Conservation (phyloP, 2,329 filamentous ascomycete species). For the Macrophomina tecta region DNA sequence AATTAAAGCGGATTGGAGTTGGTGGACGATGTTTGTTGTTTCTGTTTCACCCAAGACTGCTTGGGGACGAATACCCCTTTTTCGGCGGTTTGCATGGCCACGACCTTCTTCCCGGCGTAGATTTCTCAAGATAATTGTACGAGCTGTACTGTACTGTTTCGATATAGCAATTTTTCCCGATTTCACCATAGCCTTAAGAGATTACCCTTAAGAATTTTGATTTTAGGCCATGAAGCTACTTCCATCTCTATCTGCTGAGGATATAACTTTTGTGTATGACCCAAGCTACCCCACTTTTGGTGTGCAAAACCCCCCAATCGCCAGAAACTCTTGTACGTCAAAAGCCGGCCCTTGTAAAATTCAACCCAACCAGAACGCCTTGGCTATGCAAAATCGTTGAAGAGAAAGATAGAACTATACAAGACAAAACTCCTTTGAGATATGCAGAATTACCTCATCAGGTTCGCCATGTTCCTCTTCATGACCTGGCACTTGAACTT, state of each 20-base stretch:
- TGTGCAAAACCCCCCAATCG: background rate
- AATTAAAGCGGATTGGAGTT: background rate
- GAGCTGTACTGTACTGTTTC: background rate
- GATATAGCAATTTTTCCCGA: too few species aligned
- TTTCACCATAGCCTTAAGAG: too few species aligned
- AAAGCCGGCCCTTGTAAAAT: background rate
- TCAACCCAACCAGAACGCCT: constrained; percentile 24
- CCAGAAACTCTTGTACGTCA: background rate
- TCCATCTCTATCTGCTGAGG: background rate
- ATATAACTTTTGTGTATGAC: constrained; percentile 17
- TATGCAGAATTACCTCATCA: constrained; percentile 31
- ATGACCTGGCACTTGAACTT: constrained; percentile 82
- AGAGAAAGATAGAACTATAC: background rate
- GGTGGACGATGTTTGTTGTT: background rate
- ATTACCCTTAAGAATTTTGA: too few species aligned
- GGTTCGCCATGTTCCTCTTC: constrained; percentile 68
- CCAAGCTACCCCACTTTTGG: background rate
- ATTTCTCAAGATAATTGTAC: background rate
- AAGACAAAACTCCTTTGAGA: background rate
- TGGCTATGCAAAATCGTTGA: constrained; percentile 28
- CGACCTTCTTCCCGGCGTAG: background rate
- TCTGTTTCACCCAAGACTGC: background rate
- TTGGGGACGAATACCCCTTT: constrained; percentile 1
- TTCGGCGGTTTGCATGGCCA: background rate
- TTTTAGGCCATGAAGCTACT: background rate